Base-by-base conservation (phyloP, 208 protist genomes). In the Acanthamoeba triangularis region DNA sequence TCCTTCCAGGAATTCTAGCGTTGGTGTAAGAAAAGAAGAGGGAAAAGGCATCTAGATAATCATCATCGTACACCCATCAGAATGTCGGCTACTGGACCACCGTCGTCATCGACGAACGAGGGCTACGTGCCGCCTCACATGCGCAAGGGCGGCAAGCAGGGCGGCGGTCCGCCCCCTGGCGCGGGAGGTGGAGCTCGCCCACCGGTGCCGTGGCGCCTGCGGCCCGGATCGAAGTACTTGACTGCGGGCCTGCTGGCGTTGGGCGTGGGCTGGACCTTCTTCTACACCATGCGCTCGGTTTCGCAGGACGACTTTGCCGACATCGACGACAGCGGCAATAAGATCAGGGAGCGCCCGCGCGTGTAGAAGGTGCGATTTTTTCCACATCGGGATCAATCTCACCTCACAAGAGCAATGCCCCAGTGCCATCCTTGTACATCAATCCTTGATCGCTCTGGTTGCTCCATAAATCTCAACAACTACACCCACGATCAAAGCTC, bases 251-350 rank as follows among this genome's bases (percentile, higher is more conserved):
- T 65, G 7, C 49, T 90, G 49, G n/a, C 33, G 52, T n/a, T 65
- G n/a, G 47, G 47, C 52, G 82, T 90, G 49, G 82, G 16, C 30
- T 28, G 82, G 30, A 90, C 82, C 25, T 90, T 67, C 82, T 41
- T 90, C 82, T 90, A 90, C 82, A 90, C 82, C 82, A 65, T 90
- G 47, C 82, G 82, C 5, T 90, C 82, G 33, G 54, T 90, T 20
- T 65, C 52, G 30, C 82, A 63, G 23, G 82, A 90, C 49, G 54
- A 59, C 82, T 90, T 90, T 35, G 82, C 47, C n/a, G 82, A 90
- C 49, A 65, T 90, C 52, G 82, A 90, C 37, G 82, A 90, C 33
- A 90, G 52, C 82, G 82, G 82, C 82, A 90, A 90, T 25, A 90
- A 90, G 82, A 28, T 90, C 49, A 28, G 82, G 30, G 54, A 59